Conservation (phyloP, 257 asterid genomes). For the Perilla frutescens region DNA sequence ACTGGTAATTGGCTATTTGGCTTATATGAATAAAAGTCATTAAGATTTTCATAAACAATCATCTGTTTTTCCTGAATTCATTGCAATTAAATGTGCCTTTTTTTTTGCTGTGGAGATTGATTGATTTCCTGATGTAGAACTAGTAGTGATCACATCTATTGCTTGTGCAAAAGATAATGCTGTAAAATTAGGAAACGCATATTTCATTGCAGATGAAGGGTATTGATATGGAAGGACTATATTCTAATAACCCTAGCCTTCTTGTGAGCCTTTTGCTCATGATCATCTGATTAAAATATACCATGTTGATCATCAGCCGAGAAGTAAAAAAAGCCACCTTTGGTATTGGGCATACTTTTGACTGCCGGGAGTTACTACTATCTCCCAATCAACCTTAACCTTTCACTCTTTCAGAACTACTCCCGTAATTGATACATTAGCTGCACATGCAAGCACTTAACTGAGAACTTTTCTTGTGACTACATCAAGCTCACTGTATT, state of each 20-base stretch:
- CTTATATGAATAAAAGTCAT: conserved; percentile 7
- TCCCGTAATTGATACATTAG: neutral
- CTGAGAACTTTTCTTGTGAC: conserved; percentile 21
- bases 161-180: neutral
- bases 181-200: neutral
- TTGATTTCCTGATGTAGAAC: conserved; percentile 10
- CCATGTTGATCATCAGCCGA: conserved; percentile 1
- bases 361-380: conserved; percentile 13
- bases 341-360: conserved; percentile 25
- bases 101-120: neutral
- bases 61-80: conserved; percentile 28
- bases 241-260: conserved; percentile 10
- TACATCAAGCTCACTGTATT: conserved; percentile 13
- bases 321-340: neutral
- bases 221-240: conserved; percentile 10
- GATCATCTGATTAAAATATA: conserved; percentile 2
- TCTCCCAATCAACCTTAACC: conserved; percentile 28
- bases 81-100: neutral
- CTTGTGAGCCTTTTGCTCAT: conserved; percentile 11
- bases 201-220: conserved; percentile 3
- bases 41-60: neutral
- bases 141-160: neutral
- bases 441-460: conserved; percentile 37
- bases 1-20: conserved; percentile 77
- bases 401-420: conserved; percentile 6